Evolutionary conservation across 2,329 filamentous ascomycete species (phyloP).

Genomic region (Verticillium tricorpus): DNA sequence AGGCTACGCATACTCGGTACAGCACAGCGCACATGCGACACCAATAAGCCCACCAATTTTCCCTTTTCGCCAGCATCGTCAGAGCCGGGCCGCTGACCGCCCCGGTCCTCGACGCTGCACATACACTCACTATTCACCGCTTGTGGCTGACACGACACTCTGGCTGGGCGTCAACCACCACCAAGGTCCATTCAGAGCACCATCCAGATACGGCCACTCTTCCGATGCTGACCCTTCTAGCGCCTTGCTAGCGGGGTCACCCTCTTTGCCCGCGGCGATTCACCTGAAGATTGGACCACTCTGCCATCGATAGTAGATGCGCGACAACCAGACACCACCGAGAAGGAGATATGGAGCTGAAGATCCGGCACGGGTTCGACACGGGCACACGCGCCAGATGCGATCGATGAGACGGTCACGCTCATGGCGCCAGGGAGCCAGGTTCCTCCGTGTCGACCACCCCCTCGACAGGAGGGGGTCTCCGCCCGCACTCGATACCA

Average conservation of each 20-base stretch:
- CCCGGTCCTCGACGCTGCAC: neutral
- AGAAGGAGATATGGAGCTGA: neutral
- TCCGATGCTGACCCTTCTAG: neutral
- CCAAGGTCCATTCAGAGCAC: neutral
- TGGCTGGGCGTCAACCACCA: no score
- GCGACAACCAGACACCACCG: neutral
- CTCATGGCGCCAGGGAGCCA: neutral
- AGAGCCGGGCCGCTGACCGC: neutral
- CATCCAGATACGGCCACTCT: neutral
- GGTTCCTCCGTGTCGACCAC: neutral
- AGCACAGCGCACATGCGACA: neutral
- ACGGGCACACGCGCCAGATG: neutral
- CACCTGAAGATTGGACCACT: neutral
- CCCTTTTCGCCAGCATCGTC: neutral
- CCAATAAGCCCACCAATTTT: neutral
- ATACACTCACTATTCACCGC: neutral
- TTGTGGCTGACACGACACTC: neutral
- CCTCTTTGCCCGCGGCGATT: neutral
- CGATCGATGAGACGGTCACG: neutral
- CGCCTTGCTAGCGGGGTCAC: neutral
- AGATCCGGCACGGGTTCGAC: neutral
- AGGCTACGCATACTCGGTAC: neutral
- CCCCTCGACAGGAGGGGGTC: neutral
- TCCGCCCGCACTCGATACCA: neutral
- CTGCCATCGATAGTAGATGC: neutral